Conservation (phyloP, 768 basidiomycete species). For the Lactarius hengduanensis region DNA sequence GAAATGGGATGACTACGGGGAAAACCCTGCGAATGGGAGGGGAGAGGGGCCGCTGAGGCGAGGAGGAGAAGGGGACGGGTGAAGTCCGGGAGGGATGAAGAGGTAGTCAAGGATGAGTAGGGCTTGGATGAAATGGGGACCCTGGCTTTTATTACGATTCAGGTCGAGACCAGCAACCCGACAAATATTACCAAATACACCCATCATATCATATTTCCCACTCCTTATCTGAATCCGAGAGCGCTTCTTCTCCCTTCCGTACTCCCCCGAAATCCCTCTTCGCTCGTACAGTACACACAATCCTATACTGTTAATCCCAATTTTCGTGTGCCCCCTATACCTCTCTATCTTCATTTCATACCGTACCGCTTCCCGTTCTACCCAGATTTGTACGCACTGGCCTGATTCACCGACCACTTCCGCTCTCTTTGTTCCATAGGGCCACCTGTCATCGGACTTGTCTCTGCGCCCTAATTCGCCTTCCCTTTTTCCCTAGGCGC, state of each 20-base stretch:
- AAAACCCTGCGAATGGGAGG: conserved; percentile 13
- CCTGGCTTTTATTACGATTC: conserved; percentile 7
- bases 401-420: conserved; percentile 1
- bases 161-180: background rate
- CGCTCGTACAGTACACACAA: background rate
- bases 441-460: conserved; percentile 16
- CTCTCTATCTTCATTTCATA: background rate
- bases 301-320: background rate
- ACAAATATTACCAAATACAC: conserved; percentile 26
- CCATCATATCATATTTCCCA: background rate
- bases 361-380: background rate
- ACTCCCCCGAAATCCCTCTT: background rate
- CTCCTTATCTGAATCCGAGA: background rate
- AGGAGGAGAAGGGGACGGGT: conserved; percentile 30
- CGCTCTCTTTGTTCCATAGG: background rate
- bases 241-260: background rate
- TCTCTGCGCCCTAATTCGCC: conserved; percentile 11
- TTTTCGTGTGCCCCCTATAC: background rate
- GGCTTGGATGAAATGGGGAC: background rate
- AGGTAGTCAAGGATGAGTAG: conserved; percentile 11
- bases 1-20: conserved; percentile 12
- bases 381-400: background rate
- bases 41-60: conserved; percentile 28
- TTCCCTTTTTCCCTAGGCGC: background rate
- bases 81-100: conserved; percentile 30